These are phyloP conservation scores for Euphorbia lathyris DNA, from an alignment of 345 rosid species.

Conservation along the genomic window DNA sequence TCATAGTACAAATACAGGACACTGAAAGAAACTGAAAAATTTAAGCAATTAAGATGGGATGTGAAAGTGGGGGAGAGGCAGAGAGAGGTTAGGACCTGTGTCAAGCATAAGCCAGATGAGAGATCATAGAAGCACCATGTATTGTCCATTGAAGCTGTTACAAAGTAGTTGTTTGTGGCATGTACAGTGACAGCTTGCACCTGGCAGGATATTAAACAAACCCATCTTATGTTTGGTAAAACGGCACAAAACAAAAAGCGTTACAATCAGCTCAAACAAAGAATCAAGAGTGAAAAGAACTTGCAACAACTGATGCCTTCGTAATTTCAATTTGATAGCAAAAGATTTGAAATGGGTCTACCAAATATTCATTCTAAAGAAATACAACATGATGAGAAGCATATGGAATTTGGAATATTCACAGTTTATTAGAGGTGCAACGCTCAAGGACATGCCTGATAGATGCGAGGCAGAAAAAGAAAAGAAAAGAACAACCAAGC, in stretches of 20 bases:
- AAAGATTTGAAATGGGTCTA: background rate
- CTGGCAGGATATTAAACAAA: constrained; percentile 35
- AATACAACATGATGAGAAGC: background rate
- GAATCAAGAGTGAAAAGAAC: background rate
- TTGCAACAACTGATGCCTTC: background rate
- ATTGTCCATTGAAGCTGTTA: constrained; percentile 87
- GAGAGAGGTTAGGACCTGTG: constrained; percentile 52
- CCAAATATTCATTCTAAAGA: background rate
- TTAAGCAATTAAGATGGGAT: background rate
- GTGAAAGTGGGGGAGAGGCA: background rate
- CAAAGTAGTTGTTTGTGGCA: constrained; percentile 92
- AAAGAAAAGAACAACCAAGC: no score
- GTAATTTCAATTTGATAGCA: background rate
- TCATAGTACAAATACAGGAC: background rate
- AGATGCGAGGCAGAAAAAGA: no score
- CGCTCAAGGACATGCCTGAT: no score
- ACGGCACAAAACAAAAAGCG: background rate
- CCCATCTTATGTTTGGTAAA: background rate
- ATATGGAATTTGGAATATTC: background rate
- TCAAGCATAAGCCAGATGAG: constrained; percentile 77
- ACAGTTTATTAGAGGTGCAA: no score
- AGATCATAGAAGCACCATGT: constrained; percentile 97
- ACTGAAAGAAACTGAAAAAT: background rate
- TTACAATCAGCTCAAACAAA: constrained; percentile 1
- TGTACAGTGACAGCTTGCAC: constrained; percentile 97